Percentiles rank a stretch among this genome's conserved stretches.
phyloP scores from a whole-genome alignment of 345 rosid species.

The Syzygium jambos region DNA sequence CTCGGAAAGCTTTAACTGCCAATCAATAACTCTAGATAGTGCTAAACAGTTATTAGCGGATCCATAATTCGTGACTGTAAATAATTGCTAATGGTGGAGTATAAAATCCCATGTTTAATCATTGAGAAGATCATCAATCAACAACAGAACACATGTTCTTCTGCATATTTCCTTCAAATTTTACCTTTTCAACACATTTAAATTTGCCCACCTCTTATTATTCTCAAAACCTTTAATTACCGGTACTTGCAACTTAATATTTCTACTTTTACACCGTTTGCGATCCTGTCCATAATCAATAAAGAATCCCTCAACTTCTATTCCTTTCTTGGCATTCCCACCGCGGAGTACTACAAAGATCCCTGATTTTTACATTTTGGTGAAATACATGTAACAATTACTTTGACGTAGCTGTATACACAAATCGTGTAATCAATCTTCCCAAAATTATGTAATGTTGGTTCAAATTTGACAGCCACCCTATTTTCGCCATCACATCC shows the following conservation, averaged over 20 bases:
- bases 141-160: neutral
- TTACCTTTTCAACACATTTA: neutral
- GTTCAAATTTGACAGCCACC: neutral
- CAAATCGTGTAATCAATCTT: neutral
- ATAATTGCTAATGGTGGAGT: neutral
- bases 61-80: neutral
- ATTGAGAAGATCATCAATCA: neutral
- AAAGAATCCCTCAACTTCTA: neutral
- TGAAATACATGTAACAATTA: neutral
- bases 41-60: neutral
- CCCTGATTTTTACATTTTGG: neutral
- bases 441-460: neutral
- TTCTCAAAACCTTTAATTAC: neutral
- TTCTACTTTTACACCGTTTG: neutral
- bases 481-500: neutral
- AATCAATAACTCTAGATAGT: neutral
- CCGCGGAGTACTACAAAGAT: neutral
- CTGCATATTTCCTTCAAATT: neutral
- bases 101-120: neutral
- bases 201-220: neutral
- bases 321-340: neutral
- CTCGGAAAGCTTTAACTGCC: neutral
- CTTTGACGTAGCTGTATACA: neutral
- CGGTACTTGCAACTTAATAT: neutral
- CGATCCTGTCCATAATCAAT: neutral